Percentiles rank a stretch among this genome's conserved stretches.
Evolutionary conservation across 495 filamentous ascomycete genomes (phyloP).

Genomic region (Penicillium salamii): DNA sequence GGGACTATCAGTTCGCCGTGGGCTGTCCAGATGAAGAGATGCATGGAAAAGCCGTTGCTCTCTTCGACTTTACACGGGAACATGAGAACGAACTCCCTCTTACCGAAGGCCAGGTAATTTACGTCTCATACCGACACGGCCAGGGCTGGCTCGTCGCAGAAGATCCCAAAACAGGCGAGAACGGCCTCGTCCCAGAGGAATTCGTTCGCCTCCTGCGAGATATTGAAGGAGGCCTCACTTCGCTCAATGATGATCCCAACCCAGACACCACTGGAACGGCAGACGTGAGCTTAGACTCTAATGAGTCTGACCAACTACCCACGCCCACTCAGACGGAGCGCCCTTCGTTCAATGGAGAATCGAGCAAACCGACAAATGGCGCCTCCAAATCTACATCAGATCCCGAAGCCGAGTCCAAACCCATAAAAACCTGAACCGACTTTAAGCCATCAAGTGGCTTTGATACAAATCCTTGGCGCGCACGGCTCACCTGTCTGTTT

Average conservation of each 20-base stretch:
- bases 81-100: constrained; percentile 95
- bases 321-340: constrained; percentile 29
- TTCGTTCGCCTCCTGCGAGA: constrained; percentile 92
- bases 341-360: background rate
- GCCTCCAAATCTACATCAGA: constrained; percentile 5
- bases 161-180: constrained; percentile 87
- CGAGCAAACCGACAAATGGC: constrained; percentile 11
- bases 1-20: constrained; percentile 92
- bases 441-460: constrained; percentile 7
- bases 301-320: constrained; percentile 29
- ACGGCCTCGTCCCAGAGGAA: constrained; percentile 91
- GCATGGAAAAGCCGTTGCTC: constrained; percentile 92
- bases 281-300: constrained; percentile 27
- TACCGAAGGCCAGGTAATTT: constrained; percentile 91
- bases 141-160: constrained; percentile 97
- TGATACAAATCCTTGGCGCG: constrained; percentile 7
- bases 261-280: constrained; percentile 23
- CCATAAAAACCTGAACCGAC: constrained; percentile 17
- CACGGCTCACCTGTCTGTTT: constrained; percentile 6
- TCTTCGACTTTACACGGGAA: constrained; percentile 92
- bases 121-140: constrained; percentile 92
- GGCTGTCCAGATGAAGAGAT: constrained; percentile 95
- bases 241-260: constrained; percentile 41
- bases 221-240: constrained; percentile 68
- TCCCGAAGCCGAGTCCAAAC: background rate